Conservation (phyloP, 768 basidiomycete genomes). For the Hericium coralloides region DNA sequence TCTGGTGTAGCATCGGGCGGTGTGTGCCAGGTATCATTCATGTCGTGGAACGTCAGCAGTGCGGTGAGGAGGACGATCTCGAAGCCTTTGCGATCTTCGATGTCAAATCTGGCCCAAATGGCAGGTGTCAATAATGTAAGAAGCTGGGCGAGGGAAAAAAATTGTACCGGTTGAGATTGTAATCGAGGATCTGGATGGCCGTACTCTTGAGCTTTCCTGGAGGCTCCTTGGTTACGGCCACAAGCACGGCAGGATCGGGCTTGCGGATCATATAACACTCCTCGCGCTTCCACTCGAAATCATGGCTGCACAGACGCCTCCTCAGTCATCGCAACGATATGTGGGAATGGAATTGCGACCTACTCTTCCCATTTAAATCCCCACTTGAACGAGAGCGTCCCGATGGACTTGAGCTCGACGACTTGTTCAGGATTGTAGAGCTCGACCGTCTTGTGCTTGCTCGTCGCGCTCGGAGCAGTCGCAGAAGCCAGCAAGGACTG, state of each 20-base stretch:
- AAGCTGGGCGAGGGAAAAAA: background rate
- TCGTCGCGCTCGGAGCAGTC: slow-evolving; percentile 51
- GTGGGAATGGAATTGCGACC: slow-evolving; percentile 20
- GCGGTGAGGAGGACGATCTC: slow-evolving; percentile 75
- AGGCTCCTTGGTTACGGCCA: slow-evolving; percentile 74
- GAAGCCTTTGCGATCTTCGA: slow-evolving; percentile 76
- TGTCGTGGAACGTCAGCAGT: slow-evolving; percentile 69
- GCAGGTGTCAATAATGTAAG: background rate
- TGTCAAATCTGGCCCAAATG: slow-evolving; percentile 53
- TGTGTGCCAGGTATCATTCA: slow-evolving; percentile 45
- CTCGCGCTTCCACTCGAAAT: slow-evolving; percentile 82
- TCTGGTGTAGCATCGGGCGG: slow-evolving; percentile 6
- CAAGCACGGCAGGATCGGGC: slow-evolving; percentile 80
- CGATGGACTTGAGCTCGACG: slow-evolving; percentile 67
- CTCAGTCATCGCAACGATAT: background rate
- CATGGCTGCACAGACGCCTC: slow-evolving; percentile 39
- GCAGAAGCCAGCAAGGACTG: slow-evolving; percentile 64
- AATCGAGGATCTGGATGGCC: slow-evolving; percentile 72
- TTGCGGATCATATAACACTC: slow-evolving; percentile 78
- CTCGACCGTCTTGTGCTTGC: slow-evolving; percentile 67
- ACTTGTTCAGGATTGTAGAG: slow-evolving; percentile 63
- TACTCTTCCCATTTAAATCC: slow-evolving; percentile 77
- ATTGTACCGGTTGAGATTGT: slow-evolving; percentile 66
- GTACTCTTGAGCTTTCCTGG: slow-evolving; percentile 55
- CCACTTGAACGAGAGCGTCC: slow-evolving; percentile 71